Percentiles rank a stretch among this genome's conserved stretches.
These are phyloP conservation scores for Exophiala xenobiotica DNA, from an alignment of 2,329 filamentous ascomycete species.

Conservation along the genomic window DNA sequence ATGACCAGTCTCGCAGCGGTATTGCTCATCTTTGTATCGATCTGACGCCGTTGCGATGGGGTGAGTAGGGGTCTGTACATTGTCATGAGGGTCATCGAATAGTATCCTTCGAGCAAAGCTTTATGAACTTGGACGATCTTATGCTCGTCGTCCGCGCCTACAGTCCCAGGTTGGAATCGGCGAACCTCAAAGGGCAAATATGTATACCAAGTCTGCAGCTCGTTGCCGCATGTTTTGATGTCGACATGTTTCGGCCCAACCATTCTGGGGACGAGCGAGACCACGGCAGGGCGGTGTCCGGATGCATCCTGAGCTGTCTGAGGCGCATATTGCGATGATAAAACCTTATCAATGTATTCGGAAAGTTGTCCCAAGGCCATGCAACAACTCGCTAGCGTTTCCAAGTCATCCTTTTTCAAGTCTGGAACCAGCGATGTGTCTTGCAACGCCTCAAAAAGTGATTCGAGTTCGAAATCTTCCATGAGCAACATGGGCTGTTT, in stretches of 20 bases:
- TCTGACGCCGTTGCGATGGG: not conserved
- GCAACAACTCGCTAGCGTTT: constrained; percentile 7
- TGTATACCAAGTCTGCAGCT: constrained; percentile 19
- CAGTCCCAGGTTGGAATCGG: not conserved
- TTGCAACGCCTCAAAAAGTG: constrained; percentile 42
- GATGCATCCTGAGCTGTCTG: constrained; percentile 1
- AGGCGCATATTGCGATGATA: constrained; percentile 16
- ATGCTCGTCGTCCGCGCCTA: not conserved
- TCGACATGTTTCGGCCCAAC: constrained; percentile 3
- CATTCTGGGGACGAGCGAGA: constrained; percentile 13
- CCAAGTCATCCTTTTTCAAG: not conserved
- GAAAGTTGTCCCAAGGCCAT: constrained; percentile 19
- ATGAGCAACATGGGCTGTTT: constrained; percentile 94
- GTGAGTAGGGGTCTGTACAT: constrained; percentile 19
- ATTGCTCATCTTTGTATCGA: constrained; percentile 2
- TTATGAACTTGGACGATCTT: constrained; percentile 14
- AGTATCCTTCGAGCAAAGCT: constrained; percentile 14
- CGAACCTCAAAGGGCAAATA: constrained; percentile 13
- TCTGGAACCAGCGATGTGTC: constrained; percentile 1
- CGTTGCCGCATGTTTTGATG: constrained; percentile 13
- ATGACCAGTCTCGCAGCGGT: constrained; percentile 9
- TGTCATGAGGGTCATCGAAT: constrained; percentile 22
- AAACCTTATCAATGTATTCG: constrained; percentile 18
- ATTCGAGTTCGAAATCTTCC: constrained; percentile 76
- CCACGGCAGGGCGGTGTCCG: not conserved